Base-by-base conservation (phyloP, 2,329 filamentous ascomycete genomes). In the Colletotrichum spaethianum region DNA sequence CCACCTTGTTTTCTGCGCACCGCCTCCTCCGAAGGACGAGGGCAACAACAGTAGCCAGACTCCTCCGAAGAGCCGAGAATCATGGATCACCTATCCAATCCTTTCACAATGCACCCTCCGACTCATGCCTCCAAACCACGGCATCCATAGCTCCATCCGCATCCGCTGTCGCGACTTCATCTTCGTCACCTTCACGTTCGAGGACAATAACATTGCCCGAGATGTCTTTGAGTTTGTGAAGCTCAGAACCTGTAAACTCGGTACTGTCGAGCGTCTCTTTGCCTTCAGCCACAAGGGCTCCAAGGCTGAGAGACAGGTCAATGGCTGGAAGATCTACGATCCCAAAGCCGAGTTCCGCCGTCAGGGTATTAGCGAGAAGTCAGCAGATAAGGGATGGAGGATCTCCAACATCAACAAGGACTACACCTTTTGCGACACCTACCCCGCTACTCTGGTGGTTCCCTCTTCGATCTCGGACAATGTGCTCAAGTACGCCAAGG, bases 51-150 rank as follows among this genome's bases (percentile, higher is more conserved):
- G 23, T 20, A 56, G n/a, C 16, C 44, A 63, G 31, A 38, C 59
- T 53, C 78, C 80, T 16, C 79, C 80, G 5, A 83, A 79, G 73
- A 77, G 78, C 62, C 83, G 91, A 79, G 94, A 98, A 82, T 90
- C 93, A 79, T 99, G 96, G 94, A 94, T 98, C 67, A 95, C 96
- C 20, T 99, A 95, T 82, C 95, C 96, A 31, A 95, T 98, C 83
- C 94, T 99, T 78, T 90, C 90, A 50, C 90, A 92, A 78, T 98
- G 95, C 83, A 90, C 89, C 31, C 91, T 96, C 75, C 91, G 94
- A 72, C 93, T 94, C 36, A 91, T 92, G 57, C 92, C 93, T 23
- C 87, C 90, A 8, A 86, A 87, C 16, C 93, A 93, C 70, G 89
- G 91, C 62, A 89, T 94, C 73, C 89, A 91, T 40, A 94, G 95